Base-by-base conservation (phyloP, 352 stramenopile genomes). In the Phytopythium oedochilum region DNA sequence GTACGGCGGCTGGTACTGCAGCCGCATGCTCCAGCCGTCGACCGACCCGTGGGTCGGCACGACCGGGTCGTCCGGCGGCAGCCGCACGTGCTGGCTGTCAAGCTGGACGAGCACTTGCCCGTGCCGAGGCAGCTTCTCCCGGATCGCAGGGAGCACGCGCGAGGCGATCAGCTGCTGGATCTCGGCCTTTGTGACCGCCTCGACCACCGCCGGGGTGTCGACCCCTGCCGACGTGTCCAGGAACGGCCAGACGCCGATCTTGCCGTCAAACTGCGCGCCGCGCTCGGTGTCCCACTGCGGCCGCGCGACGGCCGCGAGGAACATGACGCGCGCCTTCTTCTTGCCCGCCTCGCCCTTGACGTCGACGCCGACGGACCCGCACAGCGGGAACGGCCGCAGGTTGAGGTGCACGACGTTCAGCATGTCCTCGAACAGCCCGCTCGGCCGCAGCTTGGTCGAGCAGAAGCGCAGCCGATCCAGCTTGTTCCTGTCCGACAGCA, bases 361-460 rank as follows among this genome's bases (percentile, higher is more conserved):
- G 32, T 40, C 23, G 31, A 22, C 23, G 0, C 20, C 32, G 10
- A 40, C 14, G 35, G 35, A 51, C 18, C 60, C 54, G 10, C 54
- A 62, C 5, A 78, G 35, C 20, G 44, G 60, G 44, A 63, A 71
- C 65, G 60, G 74, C 43, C 76, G 77, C 53, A 66, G 68, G 35
- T 78, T 73, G 10, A 78, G 61, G 44, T 78, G 69, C 32, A 75
- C 66, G 15, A 75, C 60, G 53, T 75, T 70, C 28, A 63, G 63
- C 69, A 78, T 75, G 48, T 72, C 59, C 31, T 78, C 57, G 46
- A 72, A 73, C n/a, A 71, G 61, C 2, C 68, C 61, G 38, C 65
- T 77, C 1, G 64, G 55, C 2, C 65, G 62, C 51, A 77, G 54
- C 51, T 77, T 77, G 20, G 34, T 20, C 15, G 40, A 55, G 39